A percentile compares a stretch with the other conserved stretches of the same genome.
Evolutionary conservation across 257 asterid genomes (phyloP).

Genomic region (Leptodermis oblonga): DNA sequence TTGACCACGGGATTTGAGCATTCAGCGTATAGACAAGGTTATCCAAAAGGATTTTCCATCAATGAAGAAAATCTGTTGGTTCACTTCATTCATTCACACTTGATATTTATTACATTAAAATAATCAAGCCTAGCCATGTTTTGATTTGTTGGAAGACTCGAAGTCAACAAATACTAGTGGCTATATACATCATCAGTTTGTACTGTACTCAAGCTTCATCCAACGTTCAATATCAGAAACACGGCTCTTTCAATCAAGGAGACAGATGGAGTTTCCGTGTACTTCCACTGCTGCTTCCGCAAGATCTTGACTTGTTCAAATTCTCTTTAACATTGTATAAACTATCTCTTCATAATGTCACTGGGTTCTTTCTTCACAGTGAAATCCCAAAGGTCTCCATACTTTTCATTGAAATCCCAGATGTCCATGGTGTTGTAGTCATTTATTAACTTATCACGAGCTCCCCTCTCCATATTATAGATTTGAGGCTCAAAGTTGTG

Average conservation of each 20-base stretch:
- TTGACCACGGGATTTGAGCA: background rate
- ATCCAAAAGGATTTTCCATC: background rate
- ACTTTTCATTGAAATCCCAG: slow-evolving; percentile 91
- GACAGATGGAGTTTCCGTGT: too few species aligned
- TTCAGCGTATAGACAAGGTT: background rate
- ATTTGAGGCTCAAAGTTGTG: slow-evolving; percentile 93
- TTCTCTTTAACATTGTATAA: background rate
- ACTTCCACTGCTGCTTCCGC: too few species aligned
- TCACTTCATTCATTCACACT: background rate
- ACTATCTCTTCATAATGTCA: slow-evolving; percentile 56
- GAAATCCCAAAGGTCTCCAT: slow-evolving; percentile 85
- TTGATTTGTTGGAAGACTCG: background rate
- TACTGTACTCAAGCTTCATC: too few species aligned
- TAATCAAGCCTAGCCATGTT: background rate
- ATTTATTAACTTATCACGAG: slow-evolving; percentile 73
- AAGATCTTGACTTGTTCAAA: background rate
- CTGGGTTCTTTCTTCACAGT: slow-evolving; percentile 42
- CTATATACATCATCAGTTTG: too few species aligned
- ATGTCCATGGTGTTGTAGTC: slow-evolving; percentile 86
- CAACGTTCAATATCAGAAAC: too few species aligned
- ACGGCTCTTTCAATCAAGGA: too few species aligned
- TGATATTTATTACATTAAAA: background rate
- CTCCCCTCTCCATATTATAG: slow-evolving; percentile 85
- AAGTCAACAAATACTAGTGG: background rate
- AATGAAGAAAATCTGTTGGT: background rate